phyloP scores from a whole-genome alignment of 192 early-diverging fungal genomes.

The Rhizophagus clarus region DNA sequence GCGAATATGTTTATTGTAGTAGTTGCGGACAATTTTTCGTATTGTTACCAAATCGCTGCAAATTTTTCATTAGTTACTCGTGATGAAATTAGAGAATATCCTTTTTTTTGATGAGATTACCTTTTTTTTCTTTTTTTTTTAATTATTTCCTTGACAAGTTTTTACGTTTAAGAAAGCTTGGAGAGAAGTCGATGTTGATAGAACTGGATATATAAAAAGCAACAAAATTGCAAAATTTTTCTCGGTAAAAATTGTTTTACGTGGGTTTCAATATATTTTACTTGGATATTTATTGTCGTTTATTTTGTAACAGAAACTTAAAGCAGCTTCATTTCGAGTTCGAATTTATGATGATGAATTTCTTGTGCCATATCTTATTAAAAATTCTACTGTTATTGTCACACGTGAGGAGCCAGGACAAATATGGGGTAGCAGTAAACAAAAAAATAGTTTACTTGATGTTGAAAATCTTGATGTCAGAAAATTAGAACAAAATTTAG shows the following conservation, averaged over 20 bases:
- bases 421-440: conserved; percentile 19
- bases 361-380: conserved; percentile 40
- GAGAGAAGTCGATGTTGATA: conserved; percentile 47
- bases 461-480: conserved; percentile 31
- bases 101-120: conserved; percentile 30
- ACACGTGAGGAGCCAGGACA: neutral
- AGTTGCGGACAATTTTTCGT: conserved; percentile 64
- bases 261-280: conserved; percentile 1
- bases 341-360: conserved; percentile 52
- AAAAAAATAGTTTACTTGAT: neutral
- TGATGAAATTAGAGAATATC: conserved; percentile 61
- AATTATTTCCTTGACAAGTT: conserved; percentile 35
- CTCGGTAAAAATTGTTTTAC: conserved; percentile 44
- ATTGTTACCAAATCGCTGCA: conserved; percentile 62
- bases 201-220: conserved; percentile 52
- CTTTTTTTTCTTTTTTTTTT: neutral
- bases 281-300: neutral
- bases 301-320: conserved; percentile 42
- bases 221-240: conserved; percentile 54
- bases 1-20: conserved; percentile 63
- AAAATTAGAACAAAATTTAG: conserved; percentile 32
- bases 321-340: conserved; percentile 50
- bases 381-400: conserved; percentile 18
- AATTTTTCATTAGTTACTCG: conserved; percentile 58
- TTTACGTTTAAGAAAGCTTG: conserved; percentile 56